Conservation (phyloP, 768 basidiomycete species). For the Brasilioporus rufonigricans region DNA sequence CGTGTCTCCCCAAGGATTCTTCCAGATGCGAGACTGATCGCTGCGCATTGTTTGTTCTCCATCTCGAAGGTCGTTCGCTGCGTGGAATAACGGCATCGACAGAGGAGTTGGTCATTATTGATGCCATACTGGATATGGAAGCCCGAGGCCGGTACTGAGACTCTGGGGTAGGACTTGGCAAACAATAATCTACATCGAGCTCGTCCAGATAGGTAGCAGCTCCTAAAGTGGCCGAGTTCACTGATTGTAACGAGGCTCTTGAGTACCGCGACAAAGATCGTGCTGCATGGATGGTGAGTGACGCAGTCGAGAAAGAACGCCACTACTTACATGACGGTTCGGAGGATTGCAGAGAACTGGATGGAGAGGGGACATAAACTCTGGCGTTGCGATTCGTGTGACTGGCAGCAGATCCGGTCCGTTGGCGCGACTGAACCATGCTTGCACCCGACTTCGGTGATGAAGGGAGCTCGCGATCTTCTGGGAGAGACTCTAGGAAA, state of each 20-base stretch:
- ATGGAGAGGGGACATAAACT: constrained; percentile 20
- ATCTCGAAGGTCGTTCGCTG: constrained; percentile 15
- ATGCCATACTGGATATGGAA: constrained; percentile 55
- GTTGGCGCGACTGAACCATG: constrained; percentile 14
- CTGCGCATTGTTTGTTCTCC: constrained; percentile 8
- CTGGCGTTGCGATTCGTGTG: constrained; percentile 15
- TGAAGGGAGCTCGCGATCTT: constrained; percentile 43
- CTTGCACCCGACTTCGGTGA: constrained; percentile 12
- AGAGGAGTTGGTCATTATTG: constrained; percentile 55
- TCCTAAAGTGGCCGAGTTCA: constrained; percentile 16
- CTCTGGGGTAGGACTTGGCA: constrained; percentile 23
- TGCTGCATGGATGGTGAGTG: constrained; percentile 10
- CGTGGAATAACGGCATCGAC: constrained; percentile 57
- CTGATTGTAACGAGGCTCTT: constrained; percentile 33
- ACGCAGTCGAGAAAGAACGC: background rate
- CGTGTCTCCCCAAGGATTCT: constrained; percentile 14
- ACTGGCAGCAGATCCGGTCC: constrained; percentile 13
- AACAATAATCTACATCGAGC: constrained; percentile 28
- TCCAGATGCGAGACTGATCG: constrained; percentile 15
- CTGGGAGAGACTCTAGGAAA: constrained; percentile 48
- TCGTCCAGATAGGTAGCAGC: constrained; percentile 30
- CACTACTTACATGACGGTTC: constrained; percentile 16
- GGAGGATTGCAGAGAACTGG: constrained; percentile 1
- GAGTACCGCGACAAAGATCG: constrained; percentile 19
- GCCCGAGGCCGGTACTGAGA: constrained; percentile 24